Evolutionary conservation across 306 rosid species (phyloP).

Genomic region (Malus fusca): DNA sequence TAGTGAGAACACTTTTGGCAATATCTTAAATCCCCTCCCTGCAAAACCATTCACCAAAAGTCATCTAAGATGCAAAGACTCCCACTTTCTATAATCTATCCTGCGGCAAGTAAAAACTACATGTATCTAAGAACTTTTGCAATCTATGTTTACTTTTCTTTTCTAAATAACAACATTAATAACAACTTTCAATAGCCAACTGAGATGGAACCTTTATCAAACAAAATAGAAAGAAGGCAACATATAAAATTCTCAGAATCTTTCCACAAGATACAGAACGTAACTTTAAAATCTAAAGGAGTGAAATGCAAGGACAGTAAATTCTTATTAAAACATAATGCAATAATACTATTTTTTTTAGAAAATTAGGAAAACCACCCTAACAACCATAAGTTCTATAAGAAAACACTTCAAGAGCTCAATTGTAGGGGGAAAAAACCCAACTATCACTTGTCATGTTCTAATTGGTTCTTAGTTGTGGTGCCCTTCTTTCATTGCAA

Average conservation of each 20-base stretch:
- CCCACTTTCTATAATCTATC: background rate
- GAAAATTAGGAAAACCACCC: no score
- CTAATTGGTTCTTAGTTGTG: background rate
- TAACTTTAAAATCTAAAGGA: background rate
- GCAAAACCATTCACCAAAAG: conserved; percentile 23
- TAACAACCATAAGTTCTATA: no score
- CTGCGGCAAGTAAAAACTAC: background rate
- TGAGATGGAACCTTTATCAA: background rate
- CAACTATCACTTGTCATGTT: background rate
- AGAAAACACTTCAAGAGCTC: background rate
- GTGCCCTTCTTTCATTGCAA: background rate
- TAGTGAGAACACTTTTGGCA: conserved; percentile 92
- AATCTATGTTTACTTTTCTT: background rate
- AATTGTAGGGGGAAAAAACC: background rate
- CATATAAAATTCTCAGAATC: background rate
- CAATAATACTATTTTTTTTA: no score
- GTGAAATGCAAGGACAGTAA: background rate
- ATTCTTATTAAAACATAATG: background rate
- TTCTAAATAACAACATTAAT: background rate
- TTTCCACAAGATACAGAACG: background rate
- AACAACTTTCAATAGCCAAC: background rate
- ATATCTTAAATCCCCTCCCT: conserved; percentile 95
- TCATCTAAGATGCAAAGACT: background rate
- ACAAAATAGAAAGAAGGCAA: background rate
- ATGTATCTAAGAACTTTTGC: background rate